These are phyloP conservation scores for Adansonia madagascariensis DNA, from an alignment of 441 rosid species.

Conservation along the genomic window DNA sequence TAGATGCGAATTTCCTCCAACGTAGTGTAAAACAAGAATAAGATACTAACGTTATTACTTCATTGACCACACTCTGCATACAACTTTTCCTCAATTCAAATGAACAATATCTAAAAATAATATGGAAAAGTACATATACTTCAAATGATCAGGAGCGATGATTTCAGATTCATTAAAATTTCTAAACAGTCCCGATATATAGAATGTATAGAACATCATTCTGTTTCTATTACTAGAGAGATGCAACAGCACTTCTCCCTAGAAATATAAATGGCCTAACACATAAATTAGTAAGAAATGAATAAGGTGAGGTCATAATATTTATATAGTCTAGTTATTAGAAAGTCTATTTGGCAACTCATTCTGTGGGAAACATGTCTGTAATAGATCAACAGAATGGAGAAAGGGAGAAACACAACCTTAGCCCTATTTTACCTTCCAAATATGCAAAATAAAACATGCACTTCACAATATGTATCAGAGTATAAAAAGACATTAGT, in stretches of 20 bases:
- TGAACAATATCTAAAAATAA: conserved; percentile 14
- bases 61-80: conserved; percentile 1
- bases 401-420: background rate
- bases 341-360: conserved; percentile 1
- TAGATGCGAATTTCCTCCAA: background rate
- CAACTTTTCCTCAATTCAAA: background rate
- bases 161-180: background rate
- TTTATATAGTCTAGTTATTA: background rate
- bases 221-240: background rate
- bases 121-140: background rate
- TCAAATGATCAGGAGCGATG: background rate
- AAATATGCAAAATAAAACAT: background rate
- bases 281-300: background rate
- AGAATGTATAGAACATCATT: background rate
- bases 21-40: conserved; percentile 14
- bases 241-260: background rate
- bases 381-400: background rate
- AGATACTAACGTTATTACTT: conserved; percentile 5
- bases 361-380: background rate
- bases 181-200: conserved; percentile 4
- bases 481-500: background rate
- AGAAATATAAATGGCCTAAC: background rate
- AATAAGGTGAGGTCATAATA: background rate
- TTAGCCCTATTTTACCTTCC: conserved; percentile 10
- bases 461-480: background rate